Base-by-base conservation (phyloP, 2,329 filamentous ascomycete genomes). In the Neocucurbitaria cava region DNA sequence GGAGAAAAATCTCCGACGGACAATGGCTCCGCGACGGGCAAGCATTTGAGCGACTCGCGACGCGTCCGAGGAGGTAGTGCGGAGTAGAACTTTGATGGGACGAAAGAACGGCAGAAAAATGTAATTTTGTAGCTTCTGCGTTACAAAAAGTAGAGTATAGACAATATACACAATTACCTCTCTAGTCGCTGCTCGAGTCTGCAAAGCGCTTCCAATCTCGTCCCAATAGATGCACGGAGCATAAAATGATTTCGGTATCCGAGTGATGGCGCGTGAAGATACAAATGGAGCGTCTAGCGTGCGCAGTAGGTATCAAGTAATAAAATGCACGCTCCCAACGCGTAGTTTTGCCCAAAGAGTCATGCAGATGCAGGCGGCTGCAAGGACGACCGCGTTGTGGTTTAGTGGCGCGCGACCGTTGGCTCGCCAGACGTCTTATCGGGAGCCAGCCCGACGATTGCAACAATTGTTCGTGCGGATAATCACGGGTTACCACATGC, bases 1-100 rank as follows among this genome's bases (percentile, higher is more conserved):
- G 69, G 73, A 79, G 71, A 78, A 75, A 75, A 79, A 82, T 65
- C 61, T 83, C 65, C 70, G 81, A 59, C 72, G 81, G 66, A 83
- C 80, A n/a, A 82, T 82, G 78, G 81, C 80, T 58, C 79, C 79
- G 11, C 72, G 80, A 60, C 69, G 80, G 56, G 49, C 56, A 24
- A 59, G 56, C 31, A 54, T 59, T 17, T 56, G 46, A 40, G 31
- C 38, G 20, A 41, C 21, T 40, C 42, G 51, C 30, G 39, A 35
- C 31, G 35, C 54, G 44, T 21, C 21, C 35, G 45, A 38, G 23
- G 26, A 35, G n/a, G n/a, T n/a, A n/a, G 47, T 50, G 57, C 49
- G 54, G 59, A 62, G 56, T 51, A 41, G 44, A 36, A n/a, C n/a
- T n/a, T 23, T 13, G 9, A 8, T 18, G 41, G 24, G 23, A 23